phyloP scores from a whole-genome alignment of 768 basidiomycete species.

The Dioszegia aurantiaca region DNA sequence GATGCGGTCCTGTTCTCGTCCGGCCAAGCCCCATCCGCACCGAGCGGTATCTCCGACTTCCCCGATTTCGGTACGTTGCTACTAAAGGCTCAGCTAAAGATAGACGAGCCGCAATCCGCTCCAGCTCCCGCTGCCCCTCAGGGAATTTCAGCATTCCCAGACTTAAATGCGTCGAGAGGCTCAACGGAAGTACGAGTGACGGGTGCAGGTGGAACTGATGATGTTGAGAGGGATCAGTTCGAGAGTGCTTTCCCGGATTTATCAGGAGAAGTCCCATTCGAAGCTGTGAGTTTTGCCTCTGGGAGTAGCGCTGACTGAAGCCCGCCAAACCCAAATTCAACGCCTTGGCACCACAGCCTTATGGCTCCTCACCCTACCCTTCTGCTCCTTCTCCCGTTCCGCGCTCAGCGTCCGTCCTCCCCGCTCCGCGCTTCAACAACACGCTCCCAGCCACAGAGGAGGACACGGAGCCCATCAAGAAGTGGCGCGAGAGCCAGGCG shows the following conservation, averaged over 20 bases:
- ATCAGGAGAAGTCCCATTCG: conserved; percentile 37
- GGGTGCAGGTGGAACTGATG: conserved; percentile 42
- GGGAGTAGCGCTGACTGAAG: conserved; percentile 13
- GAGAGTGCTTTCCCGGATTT: conserved; percentile 51
- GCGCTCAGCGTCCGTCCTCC: conserved; percentile 40
- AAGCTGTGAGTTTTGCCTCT: conserved; percentile 30
- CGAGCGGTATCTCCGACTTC: conserved; percentile 41
- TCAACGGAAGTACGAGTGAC: conserved; percentile 43
- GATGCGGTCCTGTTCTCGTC: conserved; percentile 51
- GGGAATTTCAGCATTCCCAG: conserved; percentile 42
- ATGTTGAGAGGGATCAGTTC: conserved; percentile 46
- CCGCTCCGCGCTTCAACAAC: conserved; percentile 44
- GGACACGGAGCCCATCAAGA: conserved; percentile 57
- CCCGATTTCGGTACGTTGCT: conserved; percentile 38
- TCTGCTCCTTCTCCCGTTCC: conserved; percentile 28
- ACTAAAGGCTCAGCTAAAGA: neutral
- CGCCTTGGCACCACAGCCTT: conserved; percentile 44
- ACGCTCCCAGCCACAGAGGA: conserved; percentile 40
- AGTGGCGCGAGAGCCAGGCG: conserved; percentile 83
- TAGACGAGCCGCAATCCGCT: conserved; percentile 14
- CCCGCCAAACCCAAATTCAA: conserved; percentile 45
- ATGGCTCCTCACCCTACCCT: conserved; percentile 49
- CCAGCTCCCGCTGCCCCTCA: conserved; percentile 23
- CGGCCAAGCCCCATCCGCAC: conserved; percentile 34
- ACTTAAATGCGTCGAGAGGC: conserved; percentile 26